phyloP scores from a whole-genome alignment of 805 yeast genomes.

The Kodamaea kaohsiungensis region DNA sequence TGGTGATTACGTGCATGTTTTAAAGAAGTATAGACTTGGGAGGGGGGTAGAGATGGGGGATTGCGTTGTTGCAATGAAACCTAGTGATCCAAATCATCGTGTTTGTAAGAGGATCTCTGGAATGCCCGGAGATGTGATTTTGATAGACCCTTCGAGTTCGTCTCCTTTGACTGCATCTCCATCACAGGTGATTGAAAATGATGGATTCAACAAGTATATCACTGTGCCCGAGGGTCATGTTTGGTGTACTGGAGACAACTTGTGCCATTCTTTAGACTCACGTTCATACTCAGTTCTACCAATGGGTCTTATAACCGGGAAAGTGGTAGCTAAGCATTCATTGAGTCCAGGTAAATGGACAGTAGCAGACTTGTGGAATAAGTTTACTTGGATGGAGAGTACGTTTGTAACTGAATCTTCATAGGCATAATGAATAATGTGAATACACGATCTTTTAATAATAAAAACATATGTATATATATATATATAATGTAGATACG shows the following conservation, averaged over 20 bases:
- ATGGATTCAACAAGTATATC: constrained; percentile 57
- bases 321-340: constrained; percentile 67
- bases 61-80: constrained; percentile 82
- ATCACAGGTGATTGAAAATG: constrained; percentile 27
- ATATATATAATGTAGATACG: neutral
- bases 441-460: neutral
- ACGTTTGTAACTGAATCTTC: constrained; percentile 29
- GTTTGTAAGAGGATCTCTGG: constrained; percentile 95
- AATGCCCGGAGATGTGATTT: constrained; percentile 88
- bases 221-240: constrained; percentile 91
- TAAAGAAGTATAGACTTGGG: constrained; percentile 65
- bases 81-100: constrained; percentile 80
- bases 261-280: constrained; percentile 84
- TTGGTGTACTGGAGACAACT: constrained; percentile 96
- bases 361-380: constrained; percentile 15
- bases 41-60: constrained; percentile 77
- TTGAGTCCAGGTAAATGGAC: constrained; percentile 51
- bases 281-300: constrained; percentile 90
- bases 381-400: constrained; percentile 57
- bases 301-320: constrained; percentile 84
- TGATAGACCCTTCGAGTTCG: constrained; percentile 75
- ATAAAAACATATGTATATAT: neutral
- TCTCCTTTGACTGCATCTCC: constrained; percentile 40
- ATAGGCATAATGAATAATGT: neutral
- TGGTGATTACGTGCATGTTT: constrained; percentile 78